Evolutionary conservation across 257 asterid genomes (phyloP).

Genomic region (Solanum corneliomulleri): DNA sequence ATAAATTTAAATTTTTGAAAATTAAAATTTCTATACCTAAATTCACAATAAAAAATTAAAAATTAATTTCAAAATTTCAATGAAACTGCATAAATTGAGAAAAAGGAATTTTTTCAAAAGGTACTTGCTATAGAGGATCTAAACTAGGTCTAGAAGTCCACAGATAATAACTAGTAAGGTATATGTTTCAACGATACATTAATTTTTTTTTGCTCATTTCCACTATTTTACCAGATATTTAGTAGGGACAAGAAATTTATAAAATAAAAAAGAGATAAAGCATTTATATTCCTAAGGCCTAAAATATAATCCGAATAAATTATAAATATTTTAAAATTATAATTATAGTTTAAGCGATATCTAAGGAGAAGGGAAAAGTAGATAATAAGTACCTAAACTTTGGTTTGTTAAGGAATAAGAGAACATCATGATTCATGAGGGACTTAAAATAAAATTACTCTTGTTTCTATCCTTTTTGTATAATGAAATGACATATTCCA

Average conservation of each 20-base stretch:
- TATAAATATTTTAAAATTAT: too few relatives aligned
- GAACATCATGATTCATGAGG: neutral
- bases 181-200: neutral
- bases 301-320: rapidly evolving
- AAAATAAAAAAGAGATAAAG: neutral
- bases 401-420: neutral
- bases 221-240: neutral
- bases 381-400: neutral
- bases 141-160: neutral
- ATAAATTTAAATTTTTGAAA: too few relatives aligned
- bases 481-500: neutral
- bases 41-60: neutral
- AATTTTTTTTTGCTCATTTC: neutral
- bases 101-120: neutral
- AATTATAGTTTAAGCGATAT: too few relatives aligned
- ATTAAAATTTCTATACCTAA: too few relatives aligned
- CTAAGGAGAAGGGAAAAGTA: neutral
- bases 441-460: neutral
- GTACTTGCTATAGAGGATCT: neutral
- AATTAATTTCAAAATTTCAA: neutral
- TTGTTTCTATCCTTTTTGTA: neutral
- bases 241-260: neutral
- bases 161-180: neutral
- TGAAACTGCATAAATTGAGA: neutral
- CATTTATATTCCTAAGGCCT: neutral